Conservation (phyloP, 164 flowering plant genomes). For the Brasenia schreberi region DNA sequence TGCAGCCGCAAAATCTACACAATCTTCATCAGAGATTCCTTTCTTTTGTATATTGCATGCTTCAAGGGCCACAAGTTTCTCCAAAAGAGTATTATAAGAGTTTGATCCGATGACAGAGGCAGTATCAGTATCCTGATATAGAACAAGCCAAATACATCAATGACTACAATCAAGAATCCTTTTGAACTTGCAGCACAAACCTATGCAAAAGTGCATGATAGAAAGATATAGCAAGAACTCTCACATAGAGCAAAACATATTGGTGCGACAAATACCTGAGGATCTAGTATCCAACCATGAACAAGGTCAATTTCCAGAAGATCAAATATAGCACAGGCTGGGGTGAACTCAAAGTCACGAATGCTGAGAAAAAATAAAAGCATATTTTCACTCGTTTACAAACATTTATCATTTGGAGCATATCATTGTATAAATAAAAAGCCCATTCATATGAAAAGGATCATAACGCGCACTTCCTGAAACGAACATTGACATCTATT, state of each 20-base stretch:
- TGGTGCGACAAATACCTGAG: constrained; percentile 46
- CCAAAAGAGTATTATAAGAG: constrained; percentile 79
- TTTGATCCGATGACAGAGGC: constrained; percentile 76
- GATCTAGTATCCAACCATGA: constrained; percentile 99
- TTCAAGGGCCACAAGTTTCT: constrained; percentile 79
- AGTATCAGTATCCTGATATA: constrained; percentile 57
- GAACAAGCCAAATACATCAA: not conserved
- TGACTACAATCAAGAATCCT: not conserved
- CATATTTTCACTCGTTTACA: not conserved
- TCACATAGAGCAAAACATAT: not conserved
- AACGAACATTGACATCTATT: constrained; percentile 86
- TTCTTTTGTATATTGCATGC: constrained; percentile 25
- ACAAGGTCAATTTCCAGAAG: constrained; percentile 83
- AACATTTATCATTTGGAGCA: not conserved
- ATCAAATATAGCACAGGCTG: constrained; percentile 90
- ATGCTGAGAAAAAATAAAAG: constrained; percentile 34
- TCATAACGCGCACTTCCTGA: constrained; percentile 39
- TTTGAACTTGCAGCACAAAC: no score
- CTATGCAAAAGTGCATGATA: not conserved
- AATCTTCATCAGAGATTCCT: constrained; percentile 37
- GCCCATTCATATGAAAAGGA: not conserved
- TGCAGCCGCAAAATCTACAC: constrained; percentile 93
- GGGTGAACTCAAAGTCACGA: constrained; percentile 90
- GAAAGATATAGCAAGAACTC: not conserved
- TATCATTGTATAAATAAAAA: no score